Conservation (phyloP, 192 early-diverging fungal species). For the Podila epigama region DNA sequence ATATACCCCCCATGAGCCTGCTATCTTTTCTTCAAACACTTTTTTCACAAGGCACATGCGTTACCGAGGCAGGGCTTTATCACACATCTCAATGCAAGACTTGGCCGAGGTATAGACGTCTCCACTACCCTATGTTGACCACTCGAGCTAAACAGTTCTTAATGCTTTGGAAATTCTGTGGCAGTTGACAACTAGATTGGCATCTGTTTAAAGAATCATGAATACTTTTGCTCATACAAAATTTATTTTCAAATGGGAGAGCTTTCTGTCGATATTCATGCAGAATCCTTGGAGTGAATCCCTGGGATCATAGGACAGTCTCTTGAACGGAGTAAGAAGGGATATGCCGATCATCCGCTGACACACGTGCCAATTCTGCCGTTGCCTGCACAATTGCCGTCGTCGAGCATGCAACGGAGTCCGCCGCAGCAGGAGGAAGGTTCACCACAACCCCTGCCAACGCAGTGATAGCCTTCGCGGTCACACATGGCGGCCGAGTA, state of each 20-base stretch:
- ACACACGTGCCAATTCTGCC: constrained; percentile 1
- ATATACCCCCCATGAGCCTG: too few relatives aligned
- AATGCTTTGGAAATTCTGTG: too few relatives aligned
- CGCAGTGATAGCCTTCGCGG: constrained; percentile 5
- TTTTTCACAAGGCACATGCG: too few relatives aligned
- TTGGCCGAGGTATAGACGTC: too few relatives aligned
- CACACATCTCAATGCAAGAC: too few relatives aligned
- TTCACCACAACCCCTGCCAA: constrained; percentile 2
- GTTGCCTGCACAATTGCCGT: constrained; percentile 4
- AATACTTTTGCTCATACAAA: background rate
- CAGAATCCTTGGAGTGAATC: constrained; percentile 5
- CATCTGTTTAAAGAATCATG: too few relatives aligned
- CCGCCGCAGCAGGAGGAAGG: constrained; percentile 5
- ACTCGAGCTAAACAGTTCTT: too few relatives aligned
- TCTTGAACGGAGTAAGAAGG: background rate
- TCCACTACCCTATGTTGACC: too few relatives aligned
- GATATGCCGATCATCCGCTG: background rate
- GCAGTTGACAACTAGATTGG: too few relatives aligned
- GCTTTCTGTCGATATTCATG: constrained; percentile 2
- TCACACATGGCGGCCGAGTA: background rate
- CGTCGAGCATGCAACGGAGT: background rate
- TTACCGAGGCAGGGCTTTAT: too few relatives aligned
- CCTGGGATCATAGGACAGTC: constrained; percentile 3
- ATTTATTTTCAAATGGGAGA: background rate
- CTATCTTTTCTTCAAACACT: too few relatives aligned